Base-by-base conservation (phyloP, 257 asterid genomes). In the Primulina tabacum region DNA sequence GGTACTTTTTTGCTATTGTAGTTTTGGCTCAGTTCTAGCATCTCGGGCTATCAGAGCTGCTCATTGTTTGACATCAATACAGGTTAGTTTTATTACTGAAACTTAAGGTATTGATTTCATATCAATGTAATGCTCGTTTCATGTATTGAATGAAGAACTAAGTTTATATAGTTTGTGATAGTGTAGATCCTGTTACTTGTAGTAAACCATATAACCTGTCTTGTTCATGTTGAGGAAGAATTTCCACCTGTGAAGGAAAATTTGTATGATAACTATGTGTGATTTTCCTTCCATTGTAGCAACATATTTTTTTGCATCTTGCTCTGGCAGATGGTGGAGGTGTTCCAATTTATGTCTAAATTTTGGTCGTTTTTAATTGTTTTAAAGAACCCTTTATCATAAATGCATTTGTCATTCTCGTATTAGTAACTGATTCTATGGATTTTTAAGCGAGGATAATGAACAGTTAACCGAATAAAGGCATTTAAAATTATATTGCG, bases 21-120 rank as follows among this genome's bases (percentile, higher is more conserved):
- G 99, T 53, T 93, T 90, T 76, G 99, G 99, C 52, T 75, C 65
- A 7, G 96, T 93, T 68, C 84, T 93, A 66, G 88, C 88, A 63
- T 93, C 99, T 58, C 87, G 99, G 64, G 91, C 97, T 9, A 87
- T 93, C 71, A 90, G 96, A 86, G 99, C 99, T 67, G 99, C 99
- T 76, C 99, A 93, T 82, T 93, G 99, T 78, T 87, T 93, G 82
- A 93, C 99, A 63, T 90, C 99, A 26, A 90, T 93, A 81, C 99
- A 93, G 96, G 99, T 90, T 77, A 71, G 86, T 78, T 62, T 17
- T 67, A 34, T 73, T 75, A 12, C 64, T 75, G 53, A 38, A 52
- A 56, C 50, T 68, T 43, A 12, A 52, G 69, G 64, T 66, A 57
- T 59, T 16, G 56, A 47, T 47, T 47, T 47, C 38, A 26, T 38